phyloP scores from a whole-genome alignment of 306 rosid genomes.

The Casuarina glauca region DNA sequence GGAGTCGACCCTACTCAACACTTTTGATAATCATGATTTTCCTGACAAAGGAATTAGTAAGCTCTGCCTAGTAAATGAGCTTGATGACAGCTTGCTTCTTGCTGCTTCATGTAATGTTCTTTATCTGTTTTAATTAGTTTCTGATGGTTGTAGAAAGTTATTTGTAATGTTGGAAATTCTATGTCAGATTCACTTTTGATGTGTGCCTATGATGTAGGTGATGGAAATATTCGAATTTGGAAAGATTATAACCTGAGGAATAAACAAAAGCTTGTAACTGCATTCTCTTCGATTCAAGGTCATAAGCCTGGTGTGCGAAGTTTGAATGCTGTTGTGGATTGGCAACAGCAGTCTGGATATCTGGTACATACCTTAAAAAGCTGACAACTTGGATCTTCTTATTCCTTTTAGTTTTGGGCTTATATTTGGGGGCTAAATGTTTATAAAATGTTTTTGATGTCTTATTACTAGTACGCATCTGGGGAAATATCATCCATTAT shows the following conservation, averaged over 20 bases:
- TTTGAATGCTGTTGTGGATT: conserved; percentile 91
- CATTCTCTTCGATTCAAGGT: conserved; percentile 88
- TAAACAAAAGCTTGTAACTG: conserved; percentile 91
- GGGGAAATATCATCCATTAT: conserved; percentile 76
- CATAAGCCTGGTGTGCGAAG: conserved; percentile 84
- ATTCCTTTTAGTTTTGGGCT: conserved; percentile 1
- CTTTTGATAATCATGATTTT: conserved; percentile 87
- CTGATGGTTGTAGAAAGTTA: conserved; percentile 1
- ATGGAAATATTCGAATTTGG: conserved; percentile 94
- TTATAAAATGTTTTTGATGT: conserved; percentile 20
- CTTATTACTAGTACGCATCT: conserved; percentile 75
- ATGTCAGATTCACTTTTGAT: conserved; percentile 17
- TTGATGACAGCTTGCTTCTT: conserved; percentile 93
- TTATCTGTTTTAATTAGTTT: conserved; percentile 18
- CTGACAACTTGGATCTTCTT: not conserved
- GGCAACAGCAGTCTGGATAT: conserved; percentile 98
- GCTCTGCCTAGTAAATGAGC: conserved; percentile 93
- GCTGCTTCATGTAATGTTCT: conserved; percentile 86
- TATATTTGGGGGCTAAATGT: conserved; percentile 15
- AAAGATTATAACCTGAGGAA: conserved; percentile 79
- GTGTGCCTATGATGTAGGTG: conserved; percentile 47
- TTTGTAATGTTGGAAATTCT: conserved; percentile 16
- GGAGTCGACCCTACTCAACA: conserved; percentile 77
- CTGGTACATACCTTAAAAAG: conserved; percentile 54
- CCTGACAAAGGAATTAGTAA: conserved; percentile 92